phyloP scores from a whole-genome alignment of 306 rosid genomes.

The Benincasa hispida region DNA sequence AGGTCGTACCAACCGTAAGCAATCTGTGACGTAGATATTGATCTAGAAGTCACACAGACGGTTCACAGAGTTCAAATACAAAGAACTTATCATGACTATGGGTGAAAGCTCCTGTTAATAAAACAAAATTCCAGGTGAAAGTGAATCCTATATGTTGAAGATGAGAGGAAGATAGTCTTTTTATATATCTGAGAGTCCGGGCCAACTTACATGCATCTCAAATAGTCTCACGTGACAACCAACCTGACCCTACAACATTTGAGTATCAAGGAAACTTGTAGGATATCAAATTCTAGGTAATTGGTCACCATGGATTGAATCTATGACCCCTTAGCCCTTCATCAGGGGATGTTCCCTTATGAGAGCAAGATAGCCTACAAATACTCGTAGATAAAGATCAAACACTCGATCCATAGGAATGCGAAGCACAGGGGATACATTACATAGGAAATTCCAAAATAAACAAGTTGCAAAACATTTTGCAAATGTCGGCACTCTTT shows the following conservation, averaged over 20 bases:
- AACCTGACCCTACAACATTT: too few species aligned
- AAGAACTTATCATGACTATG: slow-evolving; percentile 31
- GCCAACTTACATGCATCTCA: too few species aligned
- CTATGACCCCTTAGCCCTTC: too few species aligned
- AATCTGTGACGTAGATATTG: slow-evolving; percentile 35
- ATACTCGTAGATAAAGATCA: not conserved
- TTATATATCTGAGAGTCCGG: too few species aligned
- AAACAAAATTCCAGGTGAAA: not conserved
- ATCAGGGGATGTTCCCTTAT: too few species aligned
- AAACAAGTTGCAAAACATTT: not conserved
- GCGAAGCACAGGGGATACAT: not conserved
- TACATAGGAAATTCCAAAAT: not conserved
- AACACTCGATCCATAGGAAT: not conserved
- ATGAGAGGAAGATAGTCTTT: not conserved
- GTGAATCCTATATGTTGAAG: not conserved
- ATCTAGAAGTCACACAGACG: slow-evolving; percentile 10
- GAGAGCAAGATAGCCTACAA: not conserved
- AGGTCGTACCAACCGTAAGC: slow-evolving; percentile 69
- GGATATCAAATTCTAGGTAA: too few species aligned
- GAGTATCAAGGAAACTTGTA: too few species aligned
- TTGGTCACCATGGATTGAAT: too few species aligned
- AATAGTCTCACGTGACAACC: too few species aligned
- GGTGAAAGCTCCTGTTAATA: slow-evolving; percentile 58
- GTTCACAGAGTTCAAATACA: not conserved
- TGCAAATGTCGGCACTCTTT: not conserved